Evolutionary conservation across 805 yeast species (phyloP).

Genomic region (Candida yuanshanica): DNA sequence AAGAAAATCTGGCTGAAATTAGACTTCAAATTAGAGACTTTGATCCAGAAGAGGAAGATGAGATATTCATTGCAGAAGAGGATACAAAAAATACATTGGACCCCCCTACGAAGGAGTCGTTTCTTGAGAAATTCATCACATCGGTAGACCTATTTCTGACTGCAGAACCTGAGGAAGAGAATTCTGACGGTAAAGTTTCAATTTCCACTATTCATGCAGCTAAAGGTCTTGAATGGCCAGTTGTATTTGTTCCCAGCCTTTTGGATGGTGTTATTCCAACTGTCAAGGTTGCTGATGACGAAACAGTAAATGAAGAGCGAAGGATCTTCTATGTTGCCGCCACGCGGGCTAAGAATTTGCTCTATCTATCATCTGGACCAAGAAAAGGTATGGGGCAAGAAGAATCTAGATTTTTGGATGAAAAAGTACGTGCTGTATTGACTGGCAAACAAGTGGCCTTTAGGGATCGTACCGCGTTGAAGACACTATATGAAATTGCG

Average conservation of each 20-base stretch:
- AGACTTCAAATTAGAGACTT: slow-evolving; percentile 31
- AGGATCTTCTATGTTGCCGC: slow-evolving; percentile 83
- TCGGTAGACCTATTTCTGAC: slow-evolving; percentile 31
- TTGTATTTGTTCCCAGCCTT: slow-evolving; percentile 76
- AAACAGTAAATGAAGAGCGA: slow-evolving; percentile 63
- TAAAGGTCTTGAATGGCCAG: slow-evolving; percentile 94
- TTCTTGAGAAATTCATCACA: slow-evolving; percentile 29
- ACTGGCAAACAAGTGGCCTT: slow-evolving; percentile 2
- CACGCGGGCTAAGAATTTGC: slow-evolving; percentile 67
- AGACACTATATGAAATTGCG: slow-evolving; percentile 4
- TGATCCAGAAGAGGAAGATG: slow-evolving; percentile 26
- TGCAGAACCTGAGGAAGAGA: slow-evolving; percentile 19
- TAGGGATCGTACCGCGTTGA: background rate
- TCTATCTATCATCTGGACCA: slow-evolving; percentile 34
- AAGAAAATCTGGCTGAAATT: slow-evolving; percentile 37
- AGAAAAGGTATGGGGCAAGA: background rate
- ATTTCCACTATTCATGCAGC: slow-evolving; percentile 88
- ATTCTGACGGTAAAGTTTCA: slow-evolving; percentile 31
- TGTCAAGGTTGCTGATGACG: slow-evolving; percentile 33
- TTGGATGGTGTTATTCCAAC: slow-evolving; percentile 66
- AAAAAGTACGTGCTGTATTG: background rate
- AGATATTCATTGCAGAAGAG: background rate
- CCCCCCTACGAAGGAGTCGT: slow-evolving; percentile 8
- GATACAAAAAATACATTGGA: slow-evolving; percentile 3
- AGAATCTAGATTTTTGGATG: slow-evolving; percentile 13